These are phyloP conservation scores for Citrus australasica DNA, from an alignment of 345 rosid species.

Conservation along the genomic window DNA sequence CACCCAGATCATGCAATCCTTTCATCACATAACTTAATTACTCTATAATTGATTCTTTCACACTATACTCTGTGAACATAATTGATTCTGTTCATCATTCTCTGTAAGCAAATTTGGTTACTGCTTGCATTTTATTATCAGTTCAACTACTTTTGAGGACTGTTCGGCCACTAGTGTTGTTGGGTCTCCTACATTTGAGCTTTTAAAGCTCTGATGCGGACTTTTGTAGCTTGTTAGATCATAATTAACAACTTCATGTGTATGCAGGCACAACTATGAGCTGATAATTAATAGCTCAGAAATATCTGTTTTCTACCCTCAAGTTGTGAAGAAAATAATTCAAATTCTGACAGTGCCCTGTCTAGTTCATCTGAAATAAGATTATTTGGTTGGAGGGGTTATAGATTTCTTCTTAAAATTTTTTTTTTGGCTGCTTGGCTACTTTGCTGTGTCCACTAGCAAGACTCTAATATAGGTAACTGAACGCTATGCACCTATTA, in stretches of 20 bases:
- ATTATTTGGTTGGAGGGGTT: not conserved
- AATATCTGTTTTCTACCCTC: not conserved
- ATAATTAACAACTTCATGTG: not conserved
- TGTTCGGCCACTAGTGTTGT: not conserved
- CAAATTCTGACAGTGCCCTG: not conserved
- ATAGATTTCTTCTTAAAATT: not conserved
- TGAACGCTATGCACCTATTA: no score
- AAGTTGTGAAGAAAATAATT: not conserved
- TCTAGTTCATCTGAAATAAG: not conserved
- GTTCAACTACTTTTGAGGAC: not conserved
- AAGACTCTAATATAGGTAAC: no score
- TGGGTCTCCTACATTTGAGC: not conserved
- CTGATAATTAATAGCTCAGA: not conserved
- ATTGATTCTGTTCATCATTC: not conserved
- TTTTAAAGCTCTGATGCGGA: not conserved
- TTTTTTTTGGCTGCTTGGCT: no score
- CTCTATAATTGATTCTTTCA: not conserved
- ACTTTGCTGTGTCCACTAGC: no score
- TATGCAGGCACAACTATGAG: not conserved
- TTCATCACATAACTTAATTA: not conserved
- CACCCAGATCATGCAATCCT: not conserved
- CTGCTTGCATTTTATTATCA: not conserved
- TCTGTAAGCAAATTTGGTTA: not conserved
- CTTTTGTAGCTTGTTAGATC: not conserved
- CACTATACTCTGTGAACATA: not conserved